Percentiles rank a stretch among this genome's conserved stretches.
These are phyloP conservation scores for Przewalskia tangutica DNA, from an alignment of 257 asterid species.

Conservation along the genomic window DNA sequence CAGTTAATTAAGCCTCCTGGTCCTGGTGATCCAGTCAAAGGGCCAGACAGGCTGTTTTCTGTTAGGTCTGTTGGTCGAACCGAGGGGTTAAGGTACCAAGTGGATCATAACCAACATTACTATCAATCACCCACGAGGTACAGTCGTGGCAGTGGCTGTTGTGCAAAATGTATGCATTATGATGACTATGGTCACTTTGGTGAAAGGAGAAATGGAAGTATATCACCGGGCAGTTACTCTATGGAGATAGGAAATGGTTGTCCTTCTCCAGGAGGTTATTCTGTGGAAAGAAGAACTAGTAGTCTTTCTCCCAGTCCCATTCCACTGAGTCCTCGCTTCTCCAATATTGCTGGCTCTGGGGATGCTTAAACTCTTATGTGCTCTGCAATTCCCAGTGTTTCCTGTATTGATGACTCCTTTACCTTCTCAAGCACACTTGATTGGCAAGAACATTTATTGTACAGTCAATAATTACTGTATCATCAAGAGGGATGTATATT, in stretches of 20 bases:
- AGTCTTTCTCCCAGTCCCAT: slow-evolving; percentile 13
- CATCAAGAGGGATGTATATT: not conserved
- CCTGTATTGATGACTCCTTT: not conserved
- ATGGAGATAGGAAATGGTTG: not conserved
- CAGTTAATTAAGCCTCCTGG: slow-evolving; percentile 25
- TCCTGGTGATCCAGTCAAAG: slow-evolving; percentile 20
- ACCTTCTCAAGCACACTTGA: not conserved
- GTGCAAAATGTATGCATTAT: slow-evolving; percentile 18
- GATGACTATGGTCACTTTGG: slow-evolving; percentile 25
- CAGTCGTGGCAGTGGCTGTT: slow-evolving; percentile 30
- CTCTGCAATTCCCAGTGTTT: not conserved
- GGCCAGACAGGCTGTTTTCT: slow-evolving; percentile 34
- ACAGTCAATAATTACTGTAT: not conserved
- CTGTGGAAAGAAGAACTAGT: slow-evolving; percentile 4
- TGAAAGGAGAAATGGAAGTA: slow-evolving; percentile 23
- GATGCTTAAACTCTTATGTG: not conserved
- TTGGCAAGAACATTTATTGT: not conserved
- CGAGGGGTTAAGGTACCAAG: slow-evolving; percentile 37
- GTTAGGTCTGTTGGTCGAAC: slow-evolving; percentile 38
- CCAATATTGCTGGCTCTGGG: not conserved
- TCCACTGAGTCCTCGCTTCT: slow-evolving; percentile 6
- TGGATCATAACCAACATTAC: slow-evolving; percentile 25
- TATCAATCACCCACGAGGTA: slow-evolving; percentile 21
- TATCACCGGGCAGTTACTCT: not conserved
- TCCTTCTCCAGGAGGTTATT: not conserved